Evolutionary conservation across 1,284 basidiomycete species (phyloP), one percentile per base, ranked within the genome.

Genomic region (Singerocomus rubriflavus): DNA sequence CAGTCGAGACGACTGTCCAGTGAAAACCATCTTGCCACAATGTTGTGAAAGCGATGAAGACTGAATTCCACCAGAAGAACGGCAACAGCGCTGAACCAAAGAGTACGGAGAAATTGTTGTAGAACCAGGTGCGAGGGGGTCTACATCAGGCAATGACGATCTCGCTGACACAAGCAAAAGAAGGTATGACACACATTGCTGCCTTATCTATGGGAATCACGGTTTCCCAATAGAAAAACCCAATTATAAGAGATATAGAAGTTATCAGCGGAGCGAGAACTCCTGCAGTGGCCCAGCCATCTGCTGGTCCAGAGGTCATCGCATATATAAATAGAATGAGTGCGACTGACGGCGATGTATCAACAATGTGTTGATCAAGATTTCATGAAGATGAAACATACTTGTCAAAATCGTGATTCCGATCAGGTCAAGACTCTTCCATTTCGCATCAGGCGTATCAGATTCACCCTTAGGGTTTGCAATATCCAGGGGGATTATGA

Each of bases 201-300:
- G 74, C 73, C 21, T 52, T 55, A 6, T 67, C 54, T 5, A 44
- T 30, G 0, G 69, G 72, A 7, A 74, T 55, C 0, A 52, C 25
- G 4, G 61, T 57, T 56, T 77, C 75, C 63, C 67, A 75, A 46
- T 68, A 58, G 53, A 75, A 73, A 59, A 78, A 78, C 4, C 36
- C 60, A 16, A 55, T 50, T 16, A 57, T 48, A 6, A 75, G 50
- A n/a, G 68, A 43, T 27, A 72, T 50, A 1, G 75, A 73, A 21
- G 72, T 52, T 10, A 73, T 57, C 5, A 77, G 51, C 0, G 71
- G 68, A 8, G 56, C 55, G 16, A 75, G 51, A 17, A 73, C 66
- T 8, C 55, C 50, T 5, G 67, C 62, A 4, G 66, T 61, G 13
- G 51, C 51, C 75, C 75, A 76, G n/a, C 73, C 71, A 34, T 51